Evolutionary conservation across 108 stramenopile species (phyloP), one percentile per base, ranked within the genome.

Genomic region (Epithemia pelagica): DNA sequence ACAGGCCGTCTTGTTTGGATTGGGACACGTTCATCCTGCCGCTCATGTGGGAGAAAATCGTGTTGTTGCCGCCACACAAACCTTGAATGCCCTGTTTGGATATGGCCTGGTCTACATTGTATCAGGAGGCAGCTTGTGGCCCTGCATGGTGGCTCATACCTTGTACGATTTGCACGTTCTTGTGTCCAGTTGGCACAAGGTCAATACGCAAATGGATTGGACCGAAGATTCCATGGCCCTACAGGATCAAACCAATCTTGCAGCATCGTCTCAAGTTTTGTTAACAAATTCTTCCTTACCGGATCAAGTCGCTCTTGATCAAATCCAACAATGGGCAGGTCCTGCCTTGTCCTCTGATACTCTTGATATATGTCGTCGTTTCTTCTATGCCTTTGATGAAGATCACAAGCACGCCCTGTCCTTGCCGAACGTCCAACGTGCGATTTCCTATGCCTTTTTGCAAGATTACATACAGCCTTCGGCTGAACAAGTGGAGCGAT

Each of bases 161-260:
- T 56, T 81, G 15, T 75, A 78, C 30, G 79, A 80, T 61, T 62
- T 66, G 67, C 77, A 84, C 58, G 62, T 76, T 10, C 62, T 84
- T 27, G 67, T 73, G 15, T 54, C 61, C 0, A 78, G 79, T 19
- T 84, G 83, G 83, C 58, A 66, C 33, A 2, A 24, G 8, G 65
- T 77, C 5, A 84, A 84, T 60, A 67, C 77, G 21, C 83, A 84
- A 54, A 76, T 80, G 77, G 83, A 84, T 54, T 84, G 80, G 66
- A 73, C 74, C 18, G 59, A 79, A 61, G 60, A 75, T 28, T 52
- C 62, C 21, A 20, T 21, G 31, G 10, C 62, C 22, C 56, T 7
- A 58, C 37, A 46, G 1, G 59, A 27, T 1, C 27, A 30, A 28
- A 30, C 15, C 2, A 60, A 21, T 21, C 21, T 28, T 28, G 15